A percentile compares a stretch with the other conserved stretches of the same genome.
Evolutionary conservation across 1,139 yeast genomes (phyloP).

Genomic region (Saccharomyces hybrid): DNA sequence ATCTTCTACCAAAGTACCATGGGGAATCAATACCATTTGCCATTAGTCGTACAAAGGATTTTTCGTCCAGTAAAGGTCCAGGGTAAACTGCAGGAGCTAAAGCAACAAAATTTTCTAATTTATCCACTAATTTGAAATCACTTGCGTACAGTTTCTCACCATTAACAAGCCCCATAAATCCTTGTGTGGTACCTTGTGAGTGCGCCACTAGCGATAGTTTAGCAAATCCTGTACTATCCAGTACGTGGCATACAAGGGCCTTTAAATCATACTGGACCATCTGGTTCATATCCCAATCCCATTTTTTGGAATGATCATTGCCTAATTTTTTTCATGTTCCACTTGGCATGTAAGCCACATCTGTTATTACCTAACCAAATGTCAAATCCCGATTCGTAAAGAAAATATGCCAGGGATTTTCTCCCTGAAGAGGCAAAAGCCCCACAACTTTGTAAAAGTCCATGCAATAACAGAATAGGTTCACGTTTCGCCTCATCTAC

Average conservation of each 20-base stretch:
- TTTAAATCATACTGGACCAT: conserved; percentile 77
- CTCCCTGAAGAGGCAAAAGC: conserved; percentile 77
- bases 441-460: conserved; percentile 79
- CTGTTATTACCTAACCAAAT: conserved; percentile 94
- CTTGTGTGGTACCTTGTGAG: conserved; percentile 89
- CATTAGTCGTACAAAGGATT: conserved; percentile 43
- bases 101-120: conserved; percentile 62
- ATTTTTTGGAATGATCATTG: conserved; percentile 43
- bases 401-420: conserved; percentile 62
- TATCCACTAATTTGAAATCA: conserved; percentile 38
- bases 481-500: conserved; percentile 33
- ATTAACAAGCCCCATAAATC: conserved; percentile 53
- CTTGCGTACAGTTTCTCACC: conserved; percentile 31
- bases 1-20: conserved; percentile 51
- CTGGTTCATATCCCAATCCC: conserved; percentile 85
- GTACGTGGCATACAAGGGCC: conserved; percentile 56
- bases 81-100: conserved; percentile 90
- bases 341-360: conserved; percentile 66
- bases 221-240: conserved; percentile 34
- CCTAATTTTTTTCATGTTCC: conserved; percentile 39
- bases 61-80: conserved; percentile 58
- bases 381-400: conserved; percentile 61
- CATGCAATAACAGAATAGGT: conserved; percentile 77
- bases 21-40: conserved; percentile 36
- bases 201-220: conserved; percentile 69